These are phyloP conservation scores for Talaromyces ruber DNA, from an alignment of 495 filamentous ascomycete genomes.

Conservation along the genomic window DNA sequence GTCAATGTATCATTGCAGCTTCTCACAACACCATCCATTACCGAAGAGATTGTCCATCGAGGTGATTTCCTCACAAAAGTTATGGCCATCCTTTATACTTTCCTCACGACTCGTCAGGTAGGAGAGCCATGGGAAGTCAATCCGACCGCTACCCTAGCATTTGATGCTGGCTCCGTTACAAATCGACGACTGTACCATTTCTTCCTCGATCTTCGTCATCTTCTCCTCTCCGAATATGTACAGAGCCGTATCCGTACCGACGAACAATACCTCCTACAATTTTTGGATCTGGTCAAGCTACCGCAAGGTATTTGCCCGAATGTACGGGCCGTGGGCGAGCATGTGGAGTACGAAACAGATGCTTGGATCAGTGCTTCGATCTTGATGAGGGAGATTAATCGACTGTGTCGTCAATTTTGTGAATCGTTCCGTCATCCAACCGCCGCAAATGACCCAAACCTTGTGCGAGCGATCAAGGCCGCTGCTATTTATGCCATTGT, in stretches of 20 bases:
- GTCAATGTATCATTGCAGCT: slow-evolving; percentile 96
- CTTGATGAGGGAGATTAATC: slow-evolving; percentile 90
- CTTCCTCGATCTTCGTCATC: slow-evolving; percentile 84
- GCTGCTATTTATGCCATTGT: slow-evolving; percentile 71
- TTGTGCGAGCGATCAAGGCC: slow-evolving; percentile 64
- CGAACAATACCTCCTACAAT: slow-evolving; percentile 81
- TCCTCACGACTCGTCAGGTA: slow-evolving; percentile 90
- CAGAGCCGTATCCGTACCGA: slow-evolving; percentile 74
- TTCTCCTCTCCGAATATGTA: slow-evolving; percentile 79
- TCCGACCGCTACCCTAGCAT: slow-evolving; percentile 74
- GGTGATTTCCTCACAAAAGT: slow-evolving; percentile 96
- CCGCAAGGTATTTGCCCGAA: slow-evolving; percentile 97
- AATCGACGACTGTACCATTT: slow-evolving; percentile 96
- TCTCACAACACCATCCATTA: slow-evolving; percentile 93
- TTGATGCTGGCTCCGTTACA: slow-evolving; percentile 86
- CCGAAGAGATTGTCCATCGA: slow-evolving; percentile 82
- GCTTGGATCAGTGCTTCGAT: slow-evolving; percentile 95
- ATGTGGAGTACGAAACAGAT: slow-evolving; percentile 97
- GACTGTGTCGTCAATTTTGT: slow-evolving; percentile 77
- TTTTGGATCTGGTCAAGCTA: slow-evolving; percentile 89
- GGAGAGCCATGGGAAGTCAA: slow-evolving; percentile 84
- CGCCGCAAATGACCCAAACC: slow-evolving; percentile 46
- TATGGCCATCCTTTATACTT: slow-evolving; percentile 94
- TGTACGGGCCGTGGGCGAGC: slow-evolving; percentile 80
- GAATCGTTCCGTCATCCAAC: slow-evolving; percentile 70